phyloP scores from a whole-genome alignment of 2,329 filamentous ascomycete genomes.

The Fusarium brachygibbosum region DNA sequence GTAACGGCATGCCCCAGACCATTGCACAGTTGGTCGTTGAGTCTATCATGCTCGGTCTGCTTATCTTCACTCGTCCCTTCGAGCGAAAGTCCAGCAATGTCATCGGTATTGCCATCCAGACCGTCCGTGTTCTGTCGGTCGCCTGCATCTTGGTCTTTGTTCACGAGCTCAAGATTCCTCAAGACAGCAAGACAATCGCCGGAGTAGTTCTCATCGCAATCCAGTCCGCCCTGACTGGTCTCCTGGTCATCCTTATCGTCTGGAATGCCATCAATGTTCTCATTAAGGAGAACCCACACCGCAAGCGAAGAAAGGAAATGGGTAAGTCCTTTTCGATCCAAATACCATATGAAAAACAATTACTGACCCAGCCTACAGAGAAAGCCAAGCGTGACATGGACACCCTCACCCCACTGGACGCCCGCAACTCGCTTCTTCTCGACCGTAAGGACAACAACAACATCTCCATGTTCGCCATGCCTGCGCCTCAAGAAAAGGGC shows the following conservation, averaged over 20 bases:
- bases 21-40: conserved; percentile 86
- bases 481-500: conserved; percentile 57
- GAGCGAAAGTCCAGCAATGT: conserved; percentile 89
- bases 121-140: conserved; percentile 89
- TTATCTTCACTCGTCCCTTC: conserved; percentile 89
- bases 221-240: conserved; percentile 84
- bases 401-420: conserved; percentile 86
- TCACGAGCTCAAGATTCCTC: conserved; percentile 87
- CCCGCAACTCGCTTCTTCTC: conserved; percentile 87
- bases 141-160: conserved; percentile 93
- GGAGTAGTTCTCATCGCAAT: conserved; percentile 95
- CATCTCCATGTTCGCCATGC: conserved; percentile 60
- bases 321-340: conserved; percentile 68
- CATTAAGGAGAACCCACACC: conserved; percentile 90
- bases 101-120: conserved; percentile 93
- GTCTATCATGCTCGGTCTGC: conserved; percentile 79
- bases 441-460: conserved; percentile 61
- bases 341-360: not conserved
- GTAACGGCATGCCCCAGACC: conserved; percentile 85
- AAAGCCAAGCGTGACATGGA: conserved; percentile 83
- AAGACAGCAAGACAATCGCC: conserved; percentile 94
- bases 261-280: conserved; percentile 89
- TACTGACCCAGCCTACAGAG: conserved; percentile 65
- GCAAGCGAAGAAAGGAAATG: conserved; percentile 87
- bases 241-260: conserved; percentile 87